Evolutionary conservation across 2,329 filamentous ascomycete species (phyloP).

Genomic region (Akanthomyces muscarius): DNA sequence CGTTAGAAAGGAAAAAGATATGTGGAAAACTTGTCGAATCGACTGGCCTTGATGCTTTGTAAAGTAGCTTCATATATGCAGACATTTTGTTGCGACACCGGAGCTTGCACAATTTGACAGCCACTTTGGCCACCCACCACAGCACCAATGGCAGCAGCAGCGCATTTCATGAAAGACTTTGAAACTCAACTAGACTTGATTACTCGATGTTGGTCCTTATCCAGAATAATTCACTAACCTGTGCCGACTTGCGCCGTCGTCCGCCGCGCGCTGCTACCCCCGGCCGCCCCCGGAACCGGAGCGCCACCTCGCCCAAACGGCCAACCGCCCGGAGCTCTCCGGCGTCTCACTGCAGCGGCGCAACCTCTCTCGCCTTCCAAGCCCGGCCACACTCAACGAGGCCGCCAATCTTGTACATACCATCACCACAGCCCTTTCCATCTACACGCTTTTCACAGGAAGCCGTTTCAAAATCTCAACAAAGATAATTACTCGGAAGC

Average conservation of each 20-base stretch:
- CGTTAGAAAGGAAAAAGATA: too few species aligned
- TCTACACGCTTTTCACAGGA: background rate
- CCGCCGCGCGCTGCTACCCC: background rate
- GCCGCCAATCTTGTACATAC: background rate
- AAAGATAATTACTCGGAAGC: slow-evolving; percentile 4
- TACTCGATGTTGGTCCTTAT: background rate
- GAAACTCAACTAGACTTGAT: background rate
- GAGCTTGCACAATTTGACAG: background rate
- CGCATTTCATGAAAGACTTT: background rate
- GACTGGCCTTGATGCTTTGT: background rate
- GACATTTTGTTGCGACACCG: background rate
- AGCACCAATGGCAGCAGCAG: too few species aligned
- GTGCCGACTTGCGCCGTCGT: slow-evolving; percentile 9
- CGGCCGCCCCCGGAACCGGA: slow-evolving; percentile 15
- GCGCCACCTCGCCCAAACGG: background rate
- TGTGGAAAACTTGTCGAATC: too few species aligned
- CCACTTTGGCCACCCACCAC: too few species aligned
- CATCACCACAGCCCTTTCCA: background rate
- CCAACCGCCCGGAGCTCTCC: slow-evolving; percentile 3
- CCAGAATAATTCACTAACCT: background rate
- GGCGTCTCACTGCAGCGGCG: background rate
- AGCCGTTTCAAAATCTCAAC: background rate
- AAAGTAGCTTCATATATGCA: background rate
- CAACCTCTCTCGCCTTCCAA: background rate
- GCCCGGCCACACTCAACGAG: background rate